A percentile compares a stretch with the other conserved stretches of the same genome.
Conservation (phyloP, 2,329 filamentous ascomycete genomes). For the Aspergillus versicolor region DNA sequence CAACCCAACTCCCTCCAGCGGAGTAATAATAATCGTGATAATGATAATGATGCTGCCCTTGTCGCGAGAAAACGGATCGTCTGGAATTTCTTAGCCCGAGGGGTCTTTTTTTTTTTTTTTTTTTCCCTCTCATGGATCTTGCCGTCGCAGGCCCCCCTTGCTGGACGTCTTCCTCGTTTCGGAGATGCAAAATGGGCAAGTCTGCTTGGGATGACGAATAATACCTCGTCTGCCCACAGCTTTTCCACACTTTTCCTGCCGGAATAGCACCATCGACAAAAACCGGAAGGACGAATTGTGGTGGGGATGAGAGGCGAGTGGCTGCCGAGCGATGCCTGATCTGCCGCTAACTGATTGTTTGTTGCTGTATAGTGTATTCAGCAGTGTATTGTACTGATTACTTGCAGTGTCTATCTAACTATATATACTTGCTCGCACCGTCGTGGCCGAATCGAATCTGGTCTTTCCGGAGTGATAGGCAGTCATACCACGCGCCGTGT, state of each 20-base stretch:
- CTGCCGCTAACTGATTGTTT: conserved; percentile 15
- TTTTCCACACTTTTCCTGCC: background rate
- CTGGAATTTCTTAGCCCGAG: conserved; percentile 1
- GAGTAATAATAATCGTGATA: background rate
- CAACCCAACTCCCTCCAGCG: conserved; percentile 10
- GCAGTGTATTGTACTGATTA: background rate
- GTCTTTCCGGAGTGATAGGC: background rate
- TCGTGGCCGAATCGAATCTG: conserved; percentile 5
- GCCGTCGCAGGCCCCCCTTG: background rate
- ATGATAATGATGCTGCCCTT: background rate
- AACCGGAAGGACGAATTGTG: conserved; percentile 7
- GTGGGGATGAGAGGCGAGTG: conserved; percentile 16
- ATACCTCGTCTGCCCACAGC: background rate
- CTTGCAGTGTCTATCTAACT: background rate
- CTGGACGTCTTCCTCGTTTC: background rate
- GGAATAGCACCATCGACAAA: conserved; percentile 5
- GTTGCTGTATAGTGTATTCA: background rate
- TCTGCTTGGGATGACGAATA: conserved; percentile 5
- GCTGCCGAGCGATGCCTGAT: conserved; percentile 19
- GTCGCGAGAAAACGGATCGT: conserved; percentile 13
- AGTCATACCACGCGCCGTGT: conserved; percentile 1
- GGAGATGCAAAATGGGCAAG: background rate
- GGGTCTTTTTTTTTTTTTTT: conserved; percentile 6
- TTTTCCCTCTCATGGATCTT: background rate
- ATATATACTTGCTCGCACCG: conserved; percentile 3